Percentiles rank a stretch among this genome's conserved stretches.
Evolutionary conservation across 2,329 filamentous ascomycete species (phyloP).

Genomic region (Clonostachys chloroleuca): DNA sequence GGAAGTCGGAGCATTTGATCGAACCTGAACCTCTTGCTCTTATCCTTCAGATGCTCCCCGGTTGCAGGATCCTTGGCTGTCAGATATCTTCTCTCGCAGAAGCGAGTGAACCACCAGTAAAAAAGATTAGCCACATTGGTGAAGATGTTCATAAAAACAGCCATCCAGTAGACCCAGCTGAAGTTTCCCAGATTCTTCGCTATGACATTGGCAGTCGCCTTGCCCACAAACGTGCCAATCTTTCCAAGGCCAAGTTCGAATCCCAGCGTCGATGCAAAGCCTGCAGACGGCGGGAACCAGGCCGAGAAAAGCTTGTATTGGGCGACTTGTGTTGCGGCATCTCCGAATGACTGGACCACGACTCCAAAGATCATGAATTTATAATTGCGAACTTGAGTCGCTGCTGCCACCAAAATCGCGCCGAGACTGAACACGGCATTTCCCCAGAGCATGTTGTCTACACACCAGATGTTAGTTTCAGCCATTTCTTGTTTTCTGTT

Average conservation of each 20-base stretch:
- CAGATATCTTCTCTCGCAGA: constrained; percentile 35
- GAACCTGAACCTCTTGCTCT: constrained; percentile 47
- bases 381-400: constrained; percentile 47
- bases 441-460: constrained; percentile 47
- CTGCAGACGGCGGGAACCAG: constrained; percentile 55
- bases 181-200: constrained; percentile 50
- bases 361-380: constrained; percentile 52
- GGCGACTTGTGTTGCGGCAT: constrained; percentile 56
- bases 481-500: background rate
- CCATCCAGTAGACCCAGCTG: constrained; percentile 53
- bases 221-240: constrained; percentile 54
- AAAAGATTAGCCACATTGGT: constrained; percentile 46
- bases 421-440: constrained; percentile 51
- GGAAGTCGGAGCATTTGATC: constrained; percentile 47
- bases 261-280: constrained; percentile 54
- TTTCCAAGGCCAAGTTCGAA: constrained; percentile 55
- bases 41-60: constrained; percentile 51
- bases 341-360: constrained; percentile 49
- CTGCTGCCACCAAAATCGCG: constrained; percentile 50
- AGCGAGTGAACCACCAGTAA: constrained; percentile 49
- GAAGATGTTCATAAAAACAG: constrained; percentile 57
- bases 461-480: background rate
- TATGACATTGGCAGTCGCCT: constrained; percentile 52
- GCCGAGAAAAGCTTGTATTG: constrained; percentile 59
- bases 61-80: constrained; percentile 46